Evolutionary conservation across 305 asterid genomes (phyloP).

Genomic region (Caryopteris hybrid): DNA sequence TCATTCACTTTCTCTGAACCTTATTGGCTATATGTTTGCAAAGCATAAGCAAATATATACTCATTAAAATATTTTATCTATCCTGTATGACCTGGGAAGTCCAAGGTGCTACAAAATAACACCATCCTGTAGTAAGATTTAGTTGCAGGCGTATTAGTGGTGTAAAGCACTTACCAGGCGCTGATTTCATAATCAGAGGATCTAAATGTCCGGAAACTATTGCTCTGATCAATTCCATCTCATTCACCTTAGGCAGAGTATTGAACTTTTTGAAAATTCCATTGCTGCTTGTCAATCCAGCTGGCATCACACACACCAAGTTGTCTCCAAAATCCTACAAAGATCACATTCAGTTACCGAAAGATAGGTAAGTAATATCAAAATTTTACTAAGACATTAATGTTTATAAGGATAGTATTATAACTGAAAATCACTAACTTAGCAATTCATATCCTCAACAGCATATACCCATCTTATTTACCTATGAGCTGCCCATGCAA

Average conservation of each 20-base stretch:
- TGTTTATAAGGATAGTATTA: not conserved
- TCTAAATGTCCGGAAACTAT: slow-evolving; percentile 68
- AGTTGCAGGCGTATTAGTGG: not conserved
- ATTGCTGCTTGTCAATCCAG: slow-evolving; percentile 33
- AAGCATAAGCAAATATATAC: not conserved
- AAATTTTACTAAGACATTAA: slow-evolving; percentile 7
- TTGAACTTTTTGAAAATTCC: slow-evolving; percentile 31
- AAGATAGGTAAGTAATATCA: slow-evolving; percentile 1
- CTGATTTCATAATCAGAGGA: slow-evolving; percentile 56
- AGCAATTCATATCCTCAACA: not conserved
- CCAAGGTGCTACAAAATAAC: not conserved
- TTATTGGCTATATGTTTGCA: not conserved
- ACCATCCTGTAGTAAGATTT: not conserved
- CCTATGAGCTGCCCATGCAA: not conserved
- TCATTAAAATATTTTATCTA: not conserved
- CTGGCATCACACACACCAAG: slow-evolving; percentile 57
- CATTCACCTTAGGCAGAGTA: slow-evolving; percentile 59
- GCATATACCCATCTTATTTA: too few relatives aligned
- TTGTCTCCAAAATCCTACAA: slow-evolving; percentile 51
- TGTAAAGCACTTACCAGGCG: slow-evolving; percentile 58
- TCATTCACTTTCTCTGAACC: not conserved
- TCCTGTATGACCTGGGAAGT: not conserved
- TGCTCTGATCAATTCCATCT: slow-evolving; percentile 71
- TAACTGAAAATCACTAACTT: not conserved
- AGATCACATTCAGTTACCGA: slow-evolving; percentile 8